Base-by-base conservation (phyloP, 148 eudicot species). In the Amaranthus palmeri region DNA sequence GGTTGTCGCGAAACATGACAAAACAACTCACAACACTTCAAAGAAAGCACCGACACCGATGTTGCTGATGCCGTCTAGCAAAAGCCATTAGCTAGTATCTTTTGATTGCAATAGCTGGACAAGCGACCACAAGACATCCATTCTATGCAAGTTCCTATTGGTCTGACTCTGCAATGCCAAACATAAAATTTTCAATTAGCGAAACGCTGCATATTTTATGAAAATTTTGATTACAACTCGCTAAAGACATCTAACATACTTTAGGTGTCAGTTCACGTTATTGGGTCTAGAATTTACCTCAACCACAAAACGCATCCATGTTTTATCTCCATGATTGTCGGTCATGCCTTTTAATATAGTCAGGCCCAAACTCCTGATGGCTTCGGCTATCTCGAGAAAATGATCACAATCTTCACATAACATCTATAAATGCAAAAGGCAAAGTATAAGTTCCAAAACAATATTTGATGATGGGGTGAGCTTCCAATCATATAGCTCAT, bases 101-200 rank as follows among this genome's bases (percentile, higher is more conserved):
- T 84, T 85, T 13, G 88, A 78, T 82, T 90, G 95, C 69, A 93
- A 65, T 71, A 90, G 84, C 78, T 90, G 95, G 83, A 90, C 85
- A 59, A 93, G 88, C 65, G 96, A 85, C 96, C 92, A 90, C 61
- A 93, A 73, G 58, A 90, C 83, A 80, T 93, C 98, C 95, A 93
- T 86, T 77, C 98, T 85, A 70, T 90, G 98, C 83, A 93, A 71
- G 84, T 75, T 86, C 77, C 89, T 83, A 74, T 87, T 87, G 79
- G 77, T 86, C 76, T 87, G 85, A n/a, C 82, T 90, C 93, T 87
- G 85, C 75, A 77, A 52, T 13, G 59, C 47, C 59, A 8, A 11
- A 72, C 57, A 44, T 65, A 36, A 14, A 45, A 6, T 41, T 60
- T 6, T 58, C 40, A 46, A 10, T 65, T 52, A 58, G 53, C 61